Evolutionary conservation across 805 yeast species (phyloP), one percentile per base, ranked within the genome.

Genomic region (Saturnispora halmiae): DNA sequence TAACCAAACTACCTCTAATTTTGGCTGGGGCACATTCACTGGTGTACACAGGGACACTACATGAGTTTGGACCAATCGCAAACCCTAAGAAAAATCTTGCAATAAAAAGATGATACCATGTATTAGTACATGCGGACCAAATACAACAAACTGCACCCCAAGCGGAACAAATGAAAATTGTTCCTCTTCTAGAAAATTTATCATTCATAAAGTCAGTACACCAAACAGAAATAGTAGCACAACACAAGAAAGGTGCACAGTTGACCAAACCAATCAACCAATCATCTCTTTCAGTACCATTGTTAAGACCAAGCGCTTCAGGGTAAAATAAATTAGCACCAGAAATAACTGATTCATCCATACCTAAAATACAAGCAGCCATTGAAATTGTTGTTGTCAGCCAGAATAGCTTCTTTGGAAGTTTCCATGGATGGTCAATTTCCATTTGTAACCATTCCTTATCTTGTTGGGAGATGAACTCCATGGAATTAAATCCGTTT

Each of bases 331-430:
- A 58, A 40, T 72, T 66, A 6, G 87, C 87, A 48, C 88, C 88
- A 51, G 79, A 79, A 45, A 80, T 73, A 18, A 81, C 85, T 4
- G 83, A 66, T 57, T 81, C 85, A 60, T 81, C 87, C 79, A 81
- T 79, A 58, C 88, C 87, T 57, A 79, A 86, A 31, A 79, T 81
- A 16, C 82, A 82, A 16, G 87, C 88, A 39, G 83, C 81, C 73
- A 79, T 69, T 1, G 86, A 79, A n/a, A 81, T 77, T 48, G 78
- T 70, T 11, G 77, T 68, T 41, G 80, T 74, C 42, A 79, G 73
- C 44, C 65, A 73, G 46, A 72, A 56, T 50, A 80, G 63, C 44
- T 68, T 73, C 8, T 51, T 47, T 18, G 64, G 76, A 20, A 72
- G 39, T 30, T 56, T 57, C 75, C 70, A 73, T 14, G 70, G 72